These are phyloP conservation scores for Diaporthe sp. DNA, from an alignment of 2,329 filamentous ascomycete species.

Conservation along the genomic window DNA sequence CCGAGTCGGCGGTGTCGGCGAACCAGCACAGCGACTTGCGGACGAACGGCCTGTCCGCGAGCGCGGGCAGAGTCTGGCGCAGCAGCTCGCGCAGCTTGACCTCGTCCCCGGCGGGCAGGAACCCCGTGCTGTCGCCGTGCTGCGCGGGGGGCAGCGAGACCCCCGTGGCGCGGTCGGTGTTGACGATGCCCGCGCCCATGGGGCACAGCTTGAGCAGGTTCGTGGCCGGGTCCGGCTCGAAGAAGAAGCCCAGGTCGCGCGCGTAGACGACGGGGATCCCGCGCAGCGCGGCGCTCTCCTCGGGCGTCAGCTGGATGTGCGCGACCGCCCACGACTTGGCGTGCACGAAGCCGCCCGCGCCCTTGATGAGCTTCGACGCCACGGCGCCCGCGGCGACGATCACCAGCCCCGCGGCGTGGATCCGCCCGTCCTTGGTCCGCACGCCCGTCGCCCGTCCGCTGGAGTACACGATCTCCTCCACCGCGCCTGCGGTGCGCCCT, in stretches of 20 bases:
- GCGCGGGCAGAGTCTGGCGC: constrained; percentile 62
- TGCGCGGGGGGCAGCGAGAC: constrained; percentile 53
- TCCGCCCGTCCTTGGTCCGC: constrained; percentile 44
- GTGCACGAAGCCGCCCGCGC: constrained; percentile 61
- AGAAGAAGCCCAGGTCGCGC: constrained; percentile 74
- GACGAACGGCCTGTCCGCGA: constrained; percentile 68
- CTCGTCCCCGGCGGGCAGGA: constrained; percentile 67
- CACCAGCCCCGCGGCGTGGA: constrained; percentile 52
- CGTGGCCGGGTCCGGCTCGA: constrained; percentile 72
- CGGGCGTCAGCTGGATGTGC: constrained; percentile 68
- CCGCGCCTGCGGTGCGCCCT: constrained; percentile 40
- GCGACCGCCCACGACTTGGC: constrained; percentile 72
- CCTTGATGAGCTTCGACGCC: constrained; percentile 59
- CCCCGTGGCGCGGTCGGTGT: constrained; percentile 50
- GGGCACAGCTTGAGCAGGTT: constrained; percentile 72
- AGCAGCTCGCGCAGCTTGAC: constrained; percentile 63
- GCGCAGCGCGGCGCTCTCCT: constrained; percentile 65
- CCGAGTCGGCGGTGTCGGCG: constrained; percentile 70
- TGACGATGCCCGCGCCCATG: constrained; percentile 68
- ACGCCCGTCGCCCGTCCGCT: constrained; percentile 43
- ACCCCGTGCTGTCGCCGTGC: constrained; percentile 52
- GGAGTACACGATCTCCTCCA: constrained; percentile 55
- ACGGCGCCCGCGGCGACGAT: constrained; percentile 67
- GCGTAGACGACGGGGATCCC: constrained; percentile 72
- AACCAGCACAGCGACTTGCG: constrained; percentile 73